Evolutionary conservation across 2,329 filamentous ascomycete genomes (phyloP).

Genomic region (Phymatotrichopsis omnivora): DNA sequence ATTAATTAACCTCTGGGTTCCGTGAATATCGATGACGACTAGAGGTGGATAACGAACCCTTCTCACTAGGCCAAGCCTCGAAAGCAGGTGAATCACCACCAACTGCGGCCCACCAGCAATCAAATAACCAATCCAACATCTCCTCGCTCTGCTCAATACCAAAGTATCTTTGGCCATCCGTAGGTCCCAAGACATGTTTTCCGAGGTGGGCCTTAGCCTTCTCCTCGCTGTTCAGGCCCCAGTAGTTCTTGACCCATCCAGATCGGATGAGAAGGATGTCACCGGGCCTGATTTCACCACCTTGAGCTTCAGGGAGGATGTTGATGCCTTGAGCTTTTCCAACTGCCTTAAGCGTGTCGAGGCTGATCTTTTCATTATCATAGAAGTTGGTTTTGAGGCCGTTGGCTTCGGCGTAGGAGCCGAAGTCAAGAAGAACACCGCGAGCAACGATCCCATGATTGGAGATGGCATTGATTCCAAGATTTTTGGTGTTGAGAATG

Average conservation of each 20-base stretch:
- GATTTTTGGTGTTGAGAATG: conserved; percentile 13
- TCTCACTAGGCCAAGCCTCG: conserved; percentile 51
- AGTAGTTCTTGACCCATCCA: conserved; percentile 51
- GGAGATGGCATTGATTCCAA: conserved; percentile 23
- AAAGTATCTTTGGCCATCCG: conserved; percentile 37
- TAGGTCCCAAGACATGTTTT: background rate
- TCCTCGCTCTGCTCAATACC: conserved; percentile 46
- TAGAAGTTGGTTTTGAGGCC: conserved; percentile 45
- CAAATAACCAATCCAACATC: conserved; percentile 56
- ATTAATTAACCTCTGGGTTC: background rate
- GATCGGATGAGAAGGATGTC: conserved; percentile 58
- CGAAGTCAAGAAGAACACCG: conserved; percentile 49
- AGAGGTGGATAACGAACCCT: too few species aligned
- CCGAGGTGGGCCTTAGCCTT: background rate
- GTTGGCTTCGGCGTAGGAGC: conserved; percentile 42
- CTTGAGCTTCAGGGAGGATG: conserved; percentile 42
- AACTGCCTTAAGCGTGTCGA: conserved; percentile 47
- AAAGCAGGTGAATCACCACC: conserved; percentile 54
- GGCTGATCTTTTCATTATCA: conserved; percentile 44
- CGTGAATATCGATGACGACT: background rate
- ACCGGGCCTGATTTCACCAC: conserved; percentile 36
- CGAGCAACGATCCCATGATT: conserved; percentile 42
- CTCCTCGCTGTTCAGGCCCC: conserved; percentile 38
- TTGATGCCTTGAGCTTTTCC: conserved; percentile 52
- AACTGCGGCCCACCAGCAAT: conserved; percentile 57